Evolutionary conservation across 2,329 filamentous ascomycete genomes (phyloP).

Genomic region (Epichloe scottii): DNA sequence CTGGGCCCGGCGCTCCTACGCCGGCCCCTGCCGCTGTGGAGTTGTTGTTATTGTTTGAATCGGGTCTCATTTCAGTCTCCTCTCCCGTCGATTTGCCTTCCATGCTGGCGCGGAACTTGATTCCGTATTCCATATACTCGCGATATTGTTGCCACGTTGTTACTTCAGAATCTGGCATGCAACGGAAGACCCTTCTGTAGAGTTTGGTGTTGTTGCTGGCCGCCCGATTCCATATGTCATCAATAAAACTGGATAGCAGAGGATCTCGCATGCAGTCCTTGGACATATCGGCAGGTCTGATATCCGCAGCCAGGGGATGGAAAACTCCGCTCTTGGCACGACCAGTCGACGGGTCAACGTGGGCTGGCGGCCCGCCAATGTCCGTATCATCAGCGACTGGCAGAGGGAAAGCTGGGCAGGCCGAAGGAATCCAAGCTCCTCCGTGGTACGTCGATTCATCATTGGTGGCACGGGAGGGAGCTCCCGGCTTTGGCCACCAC

Average conservation of each 20-base stretch:
- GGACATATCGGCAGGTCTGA: conserved; percentile 61
- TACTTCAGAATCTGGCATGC: conserved; percentile 93
- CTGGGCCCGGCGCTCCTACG: conserved; percentile 29
- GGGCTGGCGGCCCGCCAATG: conserved; percentile 61
- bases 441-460: conserved; percentile 46
- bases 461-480: conserved; percentile 47
- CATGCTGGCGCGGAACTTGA: conserved; percentile 61
- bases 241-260: conserved; percentile 66
- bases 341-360: conserved; percentile 36
- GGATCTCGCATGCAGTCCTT: conserved; percentile 95
- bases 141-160: conserved; percentile 89
- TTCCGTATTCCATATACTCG: conserved; percentile 65
- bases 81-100: conserved; percentile 39
- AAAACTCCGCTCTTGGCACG: conserved; percentile 31
- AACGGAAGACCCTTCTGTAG: conserved; percentile 86
- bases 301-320: conserved; percentile 49
- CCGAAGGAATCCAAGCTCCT: conserved; percentile 54
- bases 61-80: conserved; percentile 34
- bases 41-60: conserved; percentile 18
- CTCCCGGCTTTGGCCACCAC: conserved; percentile 29
- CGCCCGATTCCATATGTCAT: conserved; percentile 76
- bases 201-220: conserved; percentile 94
- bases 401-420: conserved; percentile 57
- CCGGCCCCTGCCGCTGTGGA: conserved; percentile 26
- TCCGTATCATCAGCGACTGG: conserved; percentile 67